Evolutionary conservation across 2,329 filamentous ascomycete genomes (phyloP).

Genomic region (Coniella vitis): DNA sequence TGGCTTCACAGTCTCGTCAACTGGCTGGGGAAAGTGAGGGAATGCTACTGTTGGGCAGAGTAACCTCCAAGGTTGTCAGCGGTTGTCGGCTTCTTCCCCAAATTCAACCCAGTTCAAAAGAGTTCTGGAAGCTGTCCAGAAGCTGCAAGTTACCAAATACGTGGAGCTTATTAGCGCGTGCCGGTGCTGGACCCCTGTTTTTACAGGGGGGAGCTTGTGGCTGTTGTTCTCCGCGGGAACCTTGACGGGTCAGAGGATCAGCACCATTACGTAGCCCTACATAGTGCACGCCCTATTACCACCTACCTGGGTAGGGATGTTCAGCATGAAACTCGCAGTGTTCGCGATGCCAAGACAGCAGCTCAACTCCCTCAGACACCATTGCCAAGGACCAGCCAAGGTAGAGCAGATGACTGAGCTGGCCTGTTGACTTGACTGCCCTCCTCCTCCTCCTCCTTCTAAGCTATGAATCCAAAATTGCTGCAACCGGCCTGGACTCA

Average conservation of each 20-base stretch:
- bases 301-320: slow-evolving; percentile 2
- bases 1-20: not conserved
- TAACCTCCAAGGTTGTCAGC: slow-evolving; percentile 1
- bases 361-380: not conserved
- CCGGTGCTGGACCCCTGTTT: slow-evolving; percentile 7
- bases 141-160: slow-evolving; percentile 1
- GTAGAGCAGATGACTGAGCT: not conserved
- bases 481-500: slow-evolving; percentile 3
- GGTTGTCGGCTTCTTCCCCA: not conserved
- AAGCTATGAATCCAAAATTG: not conserved
- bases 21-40: not conserved
- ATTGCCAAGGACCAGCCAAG: too few species aligned
- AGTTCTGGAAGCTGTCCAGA: slow-evolving; percentile 15
- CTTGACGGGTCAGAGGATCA: not conserved
- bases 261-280: not conserved
- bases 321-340: slow-evolving; percentile 1
- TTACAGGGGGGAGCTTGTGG: not conserved
- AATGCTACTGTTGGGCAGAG: slow-evolving; percentile 1
- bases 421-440: too few species aligned
- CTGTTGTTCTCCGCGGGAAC: slow-evolving; percentile 3
- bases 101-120: not conserved
- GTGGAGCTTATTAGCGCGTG: not conserved
- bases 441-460: not conserved
- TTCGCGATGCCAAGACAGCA: slow-evolving; percentile 5
- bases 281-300: not conserved